Evolutionary conservation across 2,329 filamentous ascomycete species (phyloP), one percentile per base, ranked within the genome.

Genomic region (Fusarium nygamai): DNA sequence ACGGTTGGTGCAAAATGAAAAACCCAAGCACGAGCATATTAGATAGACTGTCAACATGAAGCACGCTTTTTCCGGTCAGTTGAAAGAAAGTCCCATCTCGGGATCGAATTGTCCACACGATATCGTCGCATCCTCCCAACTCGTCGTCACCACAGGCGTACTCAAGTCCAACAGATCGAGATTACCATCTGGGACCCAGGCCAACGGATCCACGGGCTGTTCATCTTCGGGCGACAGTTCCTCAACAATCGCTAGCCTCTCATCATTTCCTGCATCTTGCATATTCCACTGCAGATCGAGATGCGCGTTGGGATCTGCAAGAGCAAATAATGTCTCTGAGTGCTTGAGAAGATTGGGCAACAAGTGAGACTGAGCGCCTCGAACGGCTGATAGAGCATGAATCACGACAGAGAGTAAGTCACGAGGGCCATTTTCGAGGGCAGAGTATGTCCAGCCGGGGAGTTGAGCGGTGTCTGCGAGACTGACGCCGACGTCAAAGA

Each of bases 401-500:
- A 81, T 68, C 3, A 82, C 76, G 3, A 80, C 75, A 12, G 67
- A 74, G 8, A 82, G 74, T 1, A 82, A 43, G 38, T 82, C 78
- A 14, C 75, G 73, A 6, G 80, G 78, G 8, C 80, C 79, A 10
- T 79, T 73, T 8, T 79, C 77, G 20, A 80, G 74, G 0, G 78
- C 69, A 4, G 76, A 72, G n/a, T 33, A 60, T 22, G 73, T 61
- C 58, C 69, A 74, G 10, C 69, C 61, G 2, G 78, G 67, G 4
- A 79, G 46, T 7, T 73, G 62, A 4, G 76, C 76, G 14, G 75
- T 77, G n/a, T 82, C 80, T 3, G 77, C 78, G 2, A 82, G 71
- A 34, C 79, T 79, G 17, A 78, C 64, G 5, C 80, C 80, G 22
- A 82, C 78, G 8, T 82, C 80, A 31, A 81, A 82, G 0, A 82